A percentile compares a stretch with the other conserved stretches of the same genome.
phyloP scores from a whole-genome alignment of 202 grass and related monocot genomes.

The Carex arenaria region DNA sequence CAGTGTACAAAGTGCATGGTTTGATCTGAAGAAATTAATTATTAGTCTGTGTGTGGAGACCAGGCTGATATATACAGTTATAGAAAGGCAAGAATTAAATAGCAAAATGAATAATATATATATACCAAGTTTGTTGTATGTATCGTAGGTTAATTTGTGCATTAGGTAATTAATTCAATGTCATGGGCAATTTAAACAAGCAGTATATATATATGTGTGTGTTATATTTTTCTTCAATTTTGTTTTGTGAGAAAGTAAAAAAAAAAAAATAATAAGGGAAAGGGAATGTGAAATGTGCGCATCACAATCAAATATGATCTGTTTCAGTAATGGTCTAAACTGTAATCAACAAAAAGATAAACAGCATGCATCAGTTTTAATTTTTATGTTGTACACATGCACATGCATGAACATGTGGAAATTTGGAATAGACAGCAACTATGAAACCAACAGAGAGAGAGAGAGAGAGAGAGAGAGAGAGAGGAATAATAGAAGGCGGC shows the following conservation, averaged over 20 bases:
- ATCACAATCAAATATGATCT: neutral
- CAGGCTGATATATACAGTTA: neutral
- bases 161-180: neutral
- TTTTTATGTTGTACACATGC: neutral
- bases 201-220: neutral
- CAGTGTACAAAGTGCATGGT: neutral
- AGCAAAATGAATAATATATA: neutral
- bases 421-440: neutral
- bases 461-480: neutral
- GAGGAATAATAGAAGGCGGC: neutral
- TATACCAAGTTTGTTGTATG: neutral
- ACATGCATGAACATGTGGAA: neutral
- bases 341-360: neutral
- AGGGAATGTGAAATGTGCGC: neutral
- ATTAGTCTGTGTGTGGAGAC: neutral
- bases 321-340: neutral
- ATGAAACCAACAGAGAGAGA: neutral
- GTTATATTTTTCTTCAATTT: neutral
- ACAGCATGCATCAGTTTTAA: neutral
- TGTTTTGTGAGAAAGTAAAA: neutral
- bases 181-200: neutral
- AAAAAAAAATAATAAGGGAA: neutral
- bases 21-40: neutral
- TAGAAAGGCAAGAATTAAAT: neutral
- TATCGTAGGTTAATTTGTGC: neutral